Evolutionary conservation across 208 protist genomes (phyloP).

Genomic region (Trypanosomatidae sp.): DNA sequence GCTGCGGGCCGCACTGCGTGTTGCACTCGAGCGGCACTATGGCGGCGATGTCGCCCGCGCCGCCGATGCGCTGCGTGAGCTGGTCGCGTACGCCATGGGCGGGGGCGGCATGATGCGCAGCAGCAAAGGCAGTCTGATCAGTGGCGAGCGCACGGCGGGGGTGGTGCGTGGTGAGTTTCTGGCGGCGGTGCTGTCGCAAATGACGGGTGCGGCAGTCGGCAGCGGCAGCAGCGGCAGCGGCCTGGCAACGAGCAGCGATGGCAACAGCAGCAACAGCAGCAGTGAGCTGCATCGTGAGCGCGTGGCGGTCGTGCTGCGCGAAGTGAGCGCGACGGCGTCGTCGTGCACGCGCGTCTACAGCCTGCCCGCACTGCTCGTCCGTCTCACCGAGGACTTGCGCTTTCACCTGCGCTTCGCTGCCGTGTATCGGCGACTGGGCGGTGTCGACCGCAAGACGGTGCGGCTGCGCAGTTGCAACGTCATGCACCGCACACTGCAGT

Average conservation of each 20-base stretch:
- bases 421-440: constrained; percentile 53
- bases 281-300: constrained; percentile 46
- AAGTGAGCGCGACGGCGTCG: constrained; percentile 39
- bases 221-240: constrained; percentile 6
- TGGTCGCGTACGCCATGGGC: constrained; percentile 59
- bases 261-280: constrained; percentile 1
- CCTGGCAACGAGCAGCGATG: too few relatives aligned
- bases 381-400: constrained; percentile 62
- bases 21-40: constrained; percentile 45
- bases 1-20: constrained; percentile 24
- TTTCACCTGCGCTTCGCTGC: constrained; percentile 80
- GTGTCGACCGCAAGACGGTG: constrained; percentile 50
- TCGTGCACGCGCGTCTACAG: constrained; percentile 57
- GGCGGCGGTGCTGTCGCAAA: constrained; percentile 60
- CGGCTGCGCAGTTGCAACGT: constrained; percentile 43
- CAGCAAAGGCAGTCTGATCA: too few relatives aligned
- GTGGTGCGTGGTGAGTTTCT: constrained; percentile 61
- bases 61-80: constrained; percentile 30
- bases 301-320: constrained; percentile 51
- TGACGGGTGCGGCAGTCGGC: constrained; percentile 65
- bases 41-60: constrained; percentile 61
- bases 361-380: constrained; percentile 52
- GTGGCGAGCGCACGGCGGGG: constrained; percentile 2
- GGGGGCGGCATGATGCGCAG: constrained; percentile 3
- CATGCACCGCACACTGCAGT: constrained; percentile 73